Base-by-base conservation (phyloP, 306 rosid genomes). In the Cyamopsis tetragonoloba region DNA sequence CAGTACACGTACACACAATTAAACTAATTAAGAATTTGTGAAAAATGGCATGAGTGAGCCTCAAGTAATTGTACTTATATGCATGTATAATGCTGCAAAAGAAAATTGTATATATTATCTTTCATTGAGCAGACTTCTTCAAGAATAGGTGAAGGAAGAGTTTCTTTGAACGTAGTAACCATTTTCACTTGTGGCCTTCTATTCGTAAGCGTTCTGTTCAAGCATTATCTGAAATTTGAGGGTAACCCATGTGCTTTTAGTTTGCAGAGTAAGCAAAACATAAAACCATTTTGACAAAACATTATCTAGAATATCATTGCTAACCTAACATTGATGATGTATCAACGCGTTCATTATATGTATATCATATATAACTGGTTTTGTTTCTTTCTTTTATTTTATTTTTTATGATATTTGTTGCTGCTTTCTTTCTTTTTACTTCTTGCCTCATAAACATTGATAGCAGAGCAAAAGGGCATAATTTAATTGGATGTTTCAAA, bases 211-310 rank as follows among this genome's bases (percentile, higher is more conserved):
- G 72, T 79, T 50, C 64, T 60, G 54, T 59, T 63, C 35, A 80
- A 83, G 72, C 51, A 49, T 46, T 70, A 60, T 30, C 12, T 18
- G 54, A 14, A 47, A 77, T 58, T 71, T 59, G 35, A 35, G 70
- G 81, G 67, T 68, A 19, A 58, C 34, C 78, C 91, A 89, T 77
- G 88, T 89, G 88, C 71, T 50, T 50, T 13, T 66, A 13, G 77
- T 72, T 80, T 83, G 78, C 35, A 39, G 24, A 62, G 28, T 57
- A 78, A 80, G 86, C 86, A 61, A 82, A 50, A 68, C 44, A 10
- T 43, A 14, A 47, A 26, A 50, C 10, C 13, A 41, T 51, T 71
- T 51, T 75, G 67, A 22, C 73, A 47, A 14, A 32, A 31, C 10
- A 76, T 26, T 53, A 12, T 54, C 1, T 18, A 0, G n/a, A 2